Evolutionary conservation across 495 filamentous ascomycete genomes (phyloP).

Genomic region (Podospora tetraspora): DNA sequence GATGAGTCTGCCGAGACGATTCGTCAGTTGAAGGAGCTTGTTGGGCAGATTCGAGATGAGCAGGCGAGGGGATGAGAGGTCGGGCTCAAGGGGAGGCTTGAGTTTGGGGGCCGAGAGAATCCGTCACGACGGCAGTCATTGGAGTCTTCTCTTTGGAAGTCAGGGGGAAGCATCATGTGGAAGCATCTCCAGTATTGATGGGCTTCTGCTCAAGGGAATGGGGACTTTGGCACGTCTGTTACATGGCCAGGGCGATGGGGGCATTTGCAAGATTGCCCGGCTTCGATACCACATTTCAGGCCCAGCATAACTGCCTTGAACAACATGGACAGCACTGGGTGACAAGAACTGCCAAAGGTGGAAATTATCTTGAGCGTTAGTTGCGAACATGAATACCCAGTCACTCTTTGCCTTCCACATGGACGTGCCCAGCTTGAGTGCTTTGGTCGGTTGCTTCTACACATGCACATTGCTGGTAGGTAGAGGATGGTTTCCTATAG

Average conservation of each 20-base stretch:
- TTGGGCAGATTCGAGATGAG: constrained; percentile 28
- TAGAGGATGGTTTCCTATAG: neutral
- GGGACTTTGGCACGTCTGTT: neutral
- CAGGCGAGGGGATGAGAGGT: neutral
- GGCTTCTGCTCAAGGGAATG: neutral
- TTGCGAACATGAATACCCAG: neutral
- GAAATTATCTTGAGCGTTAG: neutral
- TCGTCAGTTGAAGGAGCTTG: constrained; percentile 26
- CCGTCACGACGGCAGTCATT: neutral
- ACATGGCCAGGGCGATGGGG: neutral
- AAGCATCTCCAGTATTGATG: neutral
- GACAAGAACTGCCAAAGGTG: too few relatives aligned
- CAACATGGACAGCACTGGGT: too few relatives aligned
- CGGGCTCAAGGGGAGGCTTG: neutral
- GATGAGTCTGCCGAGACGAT: constrained; percentile 33
- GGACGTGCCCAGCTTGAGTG: neutral
- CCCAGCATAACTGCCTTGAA: neutral
- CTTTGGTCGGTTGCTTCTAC: neutral
- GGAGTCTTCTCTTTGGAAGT: neutral
- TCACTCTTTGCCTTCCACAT: neutral
- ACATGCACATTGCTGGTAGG: neutral
- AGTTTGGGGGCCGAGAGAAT: neutral
- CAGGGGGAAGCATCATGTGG: too few relatives aligned
- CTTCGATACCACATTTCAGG: neutral
- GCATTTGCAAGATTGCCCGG: neutral